Evolutionary conservation across 495 filamentous ascomycete species (phyloP).

Genomic region (Sabuloglossum arenarium): DNA sequence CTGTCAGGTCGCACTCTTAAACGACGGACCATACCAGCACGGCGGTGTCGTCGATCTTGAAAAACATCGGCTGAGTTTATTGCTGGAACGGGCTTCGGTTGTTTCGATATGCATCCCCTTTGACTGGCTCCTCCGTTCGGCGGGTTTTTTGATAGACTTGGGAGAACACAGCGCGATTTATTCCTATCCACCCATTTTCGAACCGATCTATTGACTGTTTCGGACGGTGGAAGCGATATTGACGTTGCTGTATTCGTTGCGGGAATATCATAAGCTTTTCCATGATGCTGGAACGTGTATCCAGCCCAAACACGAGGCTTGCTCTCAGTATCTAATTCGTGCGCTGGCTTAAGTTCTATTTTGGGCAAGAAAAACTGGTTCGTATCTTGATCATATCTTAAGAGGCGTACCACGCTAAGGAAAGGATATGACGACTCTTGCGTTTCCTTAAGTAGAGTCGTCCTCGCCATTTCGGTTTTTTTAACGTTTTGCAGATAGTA

Average conservation of each 20-base stretch:
- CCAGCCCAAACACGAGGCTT: neutral
- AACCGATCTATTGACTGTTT: neutral
- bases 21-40: neutral
- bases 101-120: neutral
- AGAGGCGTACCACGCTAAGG: neutral
- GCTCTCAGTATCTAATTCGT: neutral
- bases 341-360: neutral
- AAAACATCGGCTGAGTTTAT: neutral
- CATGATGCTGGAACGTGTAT: neutral
- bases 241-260: neutral
- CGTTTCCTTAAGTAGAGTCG: neutral
- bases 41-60: neutral
- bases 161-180: neutral
- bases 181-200: neutral
- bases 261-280: neutral
- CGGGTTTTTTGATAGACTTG: neutral
- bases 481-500: neutral
- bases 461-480: neutral
- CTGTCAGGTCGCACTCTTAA: neutral
- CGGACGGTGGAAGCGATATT: neutral
- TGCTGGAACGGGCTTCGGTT: neutral
- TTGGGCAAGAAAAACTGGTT: neutral
- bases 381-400: neutral
- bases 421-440: neutral
- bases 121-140: neutral